Evolutionary conservation across 768 basidiomycete genomes (phyloP).

Genomic region (Lanmaoa pseudosensibilis): DNA sequence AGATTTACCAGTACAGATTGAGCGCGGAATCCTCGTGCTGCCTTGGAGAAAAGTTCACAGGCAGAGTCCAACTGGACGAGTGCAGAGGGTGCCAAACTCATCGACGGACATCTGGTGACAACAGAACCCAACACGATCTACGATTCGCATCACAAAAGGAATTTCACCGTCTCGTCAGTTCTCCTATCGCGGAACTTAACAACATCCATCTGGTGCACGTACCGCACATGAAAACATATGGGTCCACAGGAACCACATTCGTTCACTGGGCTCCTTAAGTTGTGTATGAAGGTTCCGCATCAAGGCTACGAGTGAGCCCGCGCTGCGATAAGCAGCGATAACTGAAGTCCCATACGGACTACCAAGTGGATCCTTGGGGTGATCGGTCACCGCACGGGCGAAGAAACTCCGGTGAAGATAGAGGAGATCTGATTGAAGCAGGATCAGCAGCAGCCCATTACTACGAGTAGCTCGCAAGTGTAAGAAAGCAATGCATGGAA

Average conservation of each 20-base stretch:
- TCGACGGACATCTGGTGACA: slow-evolving; percentile 75
- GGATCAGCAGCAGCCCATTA: slow-evolving; percentile 17
- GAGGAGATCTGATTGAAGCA: slow-evolving; percentile 49
- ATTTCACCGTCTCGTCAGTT: slow-evolving; percentile 16
- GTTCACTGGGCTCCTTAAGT: slow-evolving; percentile 59
- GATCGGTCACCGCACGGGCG: slow-evolving; percentile 69
- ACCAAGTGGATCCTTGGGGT: slow-evolving; percentile 71
- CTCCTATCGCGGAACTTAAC: slow-evolving; percentile 11
- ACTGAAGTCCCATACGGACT: slow-evolving; percentile 74
- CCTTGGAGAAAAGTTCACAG: slow-evolving; percentile 71
- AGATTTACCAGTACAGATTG: slow-evolving; percentile 59
- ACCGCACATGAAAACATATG: slow-evolving; percentile 63
- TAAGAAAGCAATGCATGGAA: not conserved
- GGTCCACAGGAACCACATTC: slow-evolving; percentile 58
- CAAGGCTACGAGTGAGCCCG: slow-evolving; percentile 67
- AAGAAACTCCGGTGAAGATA: slow-evolving; percentile 76
- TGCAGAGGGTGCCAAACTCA: slow-evolving; percentile 75
- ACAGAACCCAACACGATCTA: slow-evolving; percentile 72
- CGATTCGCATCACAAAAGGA: slow-evolving; percentile 1
- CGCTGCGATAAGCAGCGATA: slow-evolving; percentile 72
- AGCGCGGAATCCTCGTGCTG: slow-evolving; percentile 64
- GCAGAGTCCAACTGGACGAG: slow-evolving; percentile 73
- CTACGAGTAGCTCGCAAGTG: not conserved
- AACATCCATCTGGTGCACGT: slow-evolving; percentile 29
- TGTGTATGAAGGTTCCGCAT: slow-evolving; percentile 69